phyloP scores from a whole-genome alignment of 805 yeast species.

The Cyberlindnera amylophila region DNA sequence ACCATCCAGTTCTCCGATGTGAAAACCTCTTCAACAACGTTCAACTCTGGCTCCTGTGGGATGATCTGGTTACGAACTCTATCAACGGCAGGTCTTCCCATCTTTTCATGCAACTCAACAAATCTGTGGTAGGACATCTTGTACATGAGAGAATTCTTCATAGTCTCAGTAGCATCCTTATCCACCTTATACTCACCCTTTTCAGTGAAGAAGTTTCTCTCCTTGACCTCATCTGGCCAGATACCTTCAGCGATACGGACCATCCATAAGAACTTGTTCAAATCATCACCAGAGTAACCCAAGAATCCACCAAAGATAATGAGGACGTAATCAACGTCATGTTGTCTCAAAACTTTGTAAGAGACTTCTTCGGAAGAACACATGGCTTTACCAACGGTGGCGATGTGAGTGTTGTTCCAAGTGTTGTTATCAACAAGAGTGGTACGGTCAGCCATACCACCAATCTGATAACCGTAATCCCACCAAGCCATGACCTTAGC shows the following conservation, averaged over 20 bases:
- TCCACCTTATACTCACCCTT: slow-evolving; percentile 89
- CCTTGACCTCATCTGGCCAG: slow-evolving; percentile 98
- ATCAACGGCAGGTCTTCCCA: slow-evolving; percentile 61
- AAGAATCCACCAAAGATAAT: slow-evolving; percentile 91
- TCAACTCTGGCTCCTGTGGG: slow-evolving; percentile 54
- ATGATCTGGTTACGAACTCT: slow-evolving; percentile 86
- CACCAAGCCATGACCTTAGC: slow-evolving; percentile 98
- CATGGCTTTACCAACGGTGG: slow-evolving; percentile 98
- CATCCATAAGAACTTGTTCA: slow-evolving; percentile 98
- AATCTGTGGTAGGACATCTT: slow-evolving; percentile 90
- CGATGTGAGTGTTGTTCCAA: slow-evolving; percentile 99
- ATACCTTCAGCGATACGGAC: slow-evolving; percentile 97
- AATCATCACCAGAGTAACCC: slow-evolving; percentile 94
- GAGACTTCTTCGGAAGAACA: slow-evolving; percentile 83
- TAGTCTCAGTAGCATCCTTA: slow-evolving; percentile 71
- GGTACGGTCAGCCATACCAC: slow-evolving; percentile 99
- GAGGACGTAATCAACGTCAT: slow-evolving; percentile 92
- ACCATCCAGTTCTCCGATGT: slow-evolving; percentile 97
- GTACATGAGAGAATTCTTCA: slow-evolving; percentile 90
- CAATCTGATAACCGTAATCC: slow-evolving; percentile 99
- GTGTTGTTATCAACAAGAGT: slow-evolving; percentile 98
- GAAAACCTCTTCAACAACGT: slow-evolving; percentile 87
- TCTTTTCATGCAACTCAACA: slow-evolving; percentile 54
- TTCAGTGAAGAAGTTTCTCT: slow-evolving; percentile 77
- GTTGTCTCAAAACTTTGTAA: slow-evolving; percentile 80